A percentile compares a stretch with the other conserved stretches of the same genome.
Evolutionary conservation across 2,329 filamentous ascomycete species (phyloP).

Genomic region (Cladosporium austrohemisphaericum): DNA sequence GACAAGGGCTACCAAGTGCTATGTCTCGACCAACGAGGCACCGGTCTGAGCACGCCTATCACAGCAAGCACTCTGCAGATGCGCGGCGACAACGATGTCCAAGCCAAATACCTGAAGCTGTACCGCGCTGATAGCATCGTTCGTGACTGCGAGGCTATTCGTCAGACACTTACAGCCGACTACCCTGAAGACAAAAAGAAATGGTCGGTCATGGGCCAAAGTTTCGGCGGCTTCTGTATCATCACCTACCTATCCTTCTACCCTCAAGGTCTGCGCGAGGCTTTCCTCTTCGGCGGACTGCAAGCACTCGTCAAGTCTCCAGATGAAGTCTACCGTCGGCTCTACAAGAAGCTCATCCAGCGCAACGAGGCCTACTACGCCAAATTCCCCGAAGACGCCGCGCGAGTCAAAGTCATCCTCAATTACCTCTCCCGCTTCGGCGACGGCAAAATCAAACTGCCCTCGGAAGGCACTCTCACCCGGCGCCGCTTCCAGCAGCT

Average conservation of each 20-base stretch:
- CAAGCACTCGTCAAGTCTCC: conserved; percentile 69
- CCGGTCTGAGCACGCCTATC: conserved; percentile 77
- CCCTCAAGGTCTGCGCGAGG: conserved; percentile 72
- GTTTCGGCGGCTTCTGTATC: conserved; percentile 84
- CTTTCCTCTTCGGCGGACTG: conserved; percentile 79
- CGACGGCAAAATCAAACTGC: conserved; percentile 60
- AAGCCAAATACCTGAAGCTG: conserved; percentile 75
- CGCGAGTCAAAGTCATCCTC: conserved; percentile 63
- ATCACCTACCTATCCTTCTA: conserved; percentile 79
- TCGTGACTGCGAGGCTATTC: conserved; percentile 80
- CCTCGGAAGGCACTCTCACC: conserved; percentile 69
- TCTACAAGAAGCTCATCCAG: conserved; percentile 64
- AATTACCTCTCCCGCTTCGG: conserved; percentile 56
- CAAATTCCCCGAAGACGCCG: conserved; percentile 80
- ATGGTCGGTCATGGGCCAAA: conserved; percentile 87
- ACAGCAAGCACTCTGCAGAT: conserved; percentile 66
- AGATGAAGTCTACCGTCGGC: conserved; percentile 70
- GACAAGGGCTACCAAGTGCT: conserved; percentile 79
- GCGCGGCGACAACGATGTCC: conserved; percentile 60
- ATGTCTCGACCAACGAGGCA: conserved; percentile 86
- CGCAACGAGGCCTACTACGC: conserved; percentile 76
- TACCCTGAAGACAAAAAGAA: conserved; percentile 66
- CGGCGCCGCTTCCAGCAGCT: conserved; percentile 71
- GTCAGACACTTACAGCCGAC: conserved; percentile 66
- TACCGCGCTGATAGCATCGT: conserved; percentile 92